Percentiles rank a stretch among this genome's conserved stretches.
Conservation (phyloP, 176 grass and related monocot genomes). For the Aegilops sharonensis region DNA sequence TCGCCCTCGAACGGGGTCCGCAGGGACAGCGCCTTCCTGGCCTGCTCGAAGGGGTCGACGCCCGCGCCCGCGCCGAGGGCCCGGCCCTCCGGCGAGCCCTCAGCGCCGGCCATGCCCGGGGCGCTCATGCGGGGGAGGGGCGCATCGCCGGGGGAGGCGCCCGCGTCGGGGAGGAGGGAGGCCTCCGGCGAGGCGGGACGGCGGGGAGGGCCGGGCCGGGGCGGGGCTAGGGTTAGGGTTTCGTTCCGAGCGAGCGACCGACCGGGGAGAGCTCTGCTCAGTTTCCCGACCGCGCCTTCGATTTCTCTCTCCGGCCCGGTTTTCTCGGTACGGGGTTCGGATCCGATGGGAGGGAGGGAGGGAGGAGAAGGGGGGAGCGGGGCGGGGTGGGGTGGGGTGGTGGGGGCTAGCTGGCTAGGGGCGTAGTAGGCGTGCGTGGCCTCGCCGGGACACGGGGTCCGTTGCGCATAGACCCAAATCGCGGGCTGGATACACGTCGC, state of each 20-base stretch:
- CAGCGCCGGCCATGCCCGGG: constrained; percentile 34
- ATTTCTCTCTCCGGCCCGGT: constrained; percentile 48
- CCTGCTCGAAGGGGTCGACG: constrained; percentile 64
- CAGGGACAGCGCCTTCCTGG: constrained; percentile 65
- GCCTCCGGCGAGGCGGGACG: constrained; percentile 1
- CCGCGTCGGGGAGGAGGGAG: not conserved
- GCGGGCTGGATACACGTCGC: not conserved
- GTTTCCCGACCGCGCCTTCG: constrained; percentile 28
- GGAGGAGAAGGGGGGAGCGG: not conserved
- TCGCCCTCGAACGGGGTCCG: constrained; percentile 84
- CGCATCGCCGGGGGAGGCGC: constrained; percentile 35
- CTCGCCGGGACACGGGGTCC: not conserved
- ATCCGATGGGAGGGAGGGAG: constrained; percentile 46
- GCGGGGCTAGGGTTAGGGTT: constrained; percentile 91
- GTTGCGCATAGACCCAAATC: not conserved
- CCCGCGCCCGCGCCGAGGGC: constrained; percentile 13
- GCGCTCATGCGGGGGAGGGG: constrained; percentile 37
- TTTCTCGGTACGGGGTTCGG: constrained; percentile 65
- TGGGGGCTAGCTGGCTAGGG: not conserved
- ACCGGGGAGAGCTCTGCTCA: not conserved
- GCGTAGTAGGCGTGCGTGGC: not conserved
- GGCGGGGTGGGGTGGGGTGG: not conserved
- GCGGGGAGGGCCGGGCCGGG: not conserved
- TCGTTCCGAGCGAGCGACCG: constrained; percentile 31
- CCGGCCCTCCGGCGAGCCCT: constrained; percentile 42